These are phyloP conservation scores for Scopulariopsis brevicaulis DNA, from an alignment of 2,329 filamentous ascomycete species.

Conservation along the genomic window DNA sequence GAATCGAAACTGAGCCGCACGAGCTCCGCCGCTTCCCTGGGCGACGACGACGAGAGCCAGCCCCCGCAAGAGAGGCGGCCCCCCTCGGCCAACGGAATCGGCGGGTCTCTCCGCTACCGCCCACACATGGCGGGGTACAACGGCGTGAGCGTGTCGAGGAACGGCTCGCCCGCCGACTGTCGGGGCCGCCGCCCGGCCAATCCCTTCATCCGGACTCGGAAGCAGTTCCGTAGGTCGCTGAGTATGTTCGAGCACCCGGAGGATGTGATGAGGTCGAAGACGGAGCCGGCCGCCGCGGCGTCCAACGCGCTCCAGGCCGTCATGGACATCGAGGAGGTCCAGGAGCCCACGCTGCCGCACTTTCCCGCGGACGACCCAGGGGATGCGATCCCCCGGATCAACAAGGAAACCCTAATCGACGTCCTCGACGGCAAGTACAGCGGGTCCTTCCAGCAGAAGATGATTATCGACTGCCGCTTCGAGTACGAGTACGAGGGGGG, in stretches of 20 bases:
- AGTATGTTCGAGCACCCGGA: constrained; percentile 96
- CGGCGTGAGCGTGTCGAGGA: constrained; percentile 19
- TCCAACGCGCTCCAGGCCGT: constrained; percentile 50
- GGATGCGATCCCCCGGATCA: constrained; percentile 82
- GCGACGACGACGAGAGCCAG: constrained; percentile 61
- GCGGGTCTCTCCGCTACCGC: constrained; percentile 43
- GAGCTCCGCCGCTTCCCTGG: constrained; percentile 35
- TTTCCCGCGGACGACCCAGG: constrained; percentile 70
- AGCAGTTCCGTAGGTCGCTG: constrained; percentile 81
- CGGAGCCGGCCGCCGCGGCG: constrained; percentile 26
- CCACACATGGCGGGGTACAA: constrained; percentile 51
- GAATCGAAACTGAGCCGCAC: neutral
- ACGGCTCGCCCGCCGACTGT: constrained; percentile 59
- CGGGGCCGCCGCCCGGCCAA: constrained; percentile 65
- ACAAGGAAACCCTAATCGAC: constrained; percentile 69
- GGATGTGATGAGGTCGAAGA: constrained; percentile 75
- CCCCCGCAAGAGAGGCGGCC: constrained; percentile 63
- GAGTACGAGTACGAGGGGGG: constrained; percentile 98
- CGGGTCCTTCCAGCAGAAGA: constrained; percentile 63
- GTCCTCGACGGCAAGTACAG: constrained; percentile 78
- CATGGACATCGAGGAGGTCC: constrained; percentile 68
- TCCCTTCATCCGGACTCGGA: constrained; percentile 64
- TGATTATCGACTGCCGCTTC: constrained; percentile 93
- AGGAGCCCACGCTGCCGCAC: constrained; percentile 68
- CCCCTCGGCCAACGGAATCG: constrained; percentile 49